phyloP scores from a whole-genome alignment of 495 filamentous ascomycete species.

The Penicillium bialowiezense region DNA sequence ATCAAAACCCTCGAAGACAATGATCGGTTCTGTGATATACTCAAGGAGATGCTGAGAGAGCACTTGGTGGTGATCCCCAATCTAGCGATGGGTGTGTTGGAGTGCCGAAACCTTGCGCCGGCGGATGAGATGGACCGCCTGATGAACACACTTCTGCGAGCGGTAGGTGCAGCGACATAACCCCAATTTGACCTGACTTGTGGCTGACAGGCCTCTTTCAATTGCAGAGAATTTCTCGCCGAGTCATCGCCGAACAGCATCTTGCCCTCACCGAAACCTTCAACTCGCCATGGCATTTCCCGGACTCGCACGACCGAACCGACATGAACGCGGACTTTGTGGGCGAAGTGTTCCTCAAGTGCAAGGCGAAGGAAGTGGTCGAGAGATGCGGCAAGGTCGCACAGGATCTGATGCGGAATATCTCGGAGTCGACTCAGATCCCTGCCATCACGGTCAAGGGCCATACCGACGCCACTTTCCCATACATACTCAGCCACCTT shows the following conservation, averaged over 20 bases:
- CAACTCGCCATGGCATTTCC: conserved; percentile 88
- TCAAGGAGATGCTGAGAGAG: conserved; percentile 75
- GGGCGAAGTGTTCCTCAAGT: conserved; percentile 92
- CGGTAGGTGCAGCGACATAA: conserved; percentile 55
- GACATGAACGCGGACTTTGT: conserved; percentile 79
- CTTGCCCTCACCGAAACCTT: conserved; percentile 96
- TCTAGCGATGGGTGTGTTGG: conserved; percentile 88
- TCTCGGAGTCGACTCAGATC: conserved; percentile 67
- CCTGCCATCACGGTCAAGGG: conserved; percentile 84
- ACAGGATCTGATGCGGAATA: conserved; percentile 64
- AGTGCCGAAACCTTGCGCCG: conserved; percentile 76
- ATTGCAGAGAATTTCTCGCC: conserved; percentile 78
- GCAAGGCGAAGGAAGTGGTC: conserved; percentile 87
- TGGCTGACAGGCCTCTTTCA: not conserved
- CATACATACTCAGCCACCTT: conserved; percentile 92
- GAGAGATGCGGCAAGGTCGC: conserved; percentile 74
- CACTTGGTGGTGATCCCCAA: conserved; percentile 92
- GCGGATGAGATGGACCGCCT: conserved; percentile 81
- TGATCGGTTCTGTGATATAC: conserved; percentile 78
- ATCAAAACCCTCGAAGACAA: conserved; percentile 88
- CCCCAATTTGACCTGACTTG: not conserved
- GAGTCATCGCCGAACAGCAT: conserved; percentile 97
- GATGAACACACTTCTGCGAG: conserved; percentile 90
- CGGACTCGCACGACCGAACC: conserved; percentile 63
- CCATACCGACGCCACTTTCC: conserved; percentile 85